phyloP scores from a whole-genome alignment of 176 grass and related monocot genomes.

The Bothriochloa decipiens region DNA sequence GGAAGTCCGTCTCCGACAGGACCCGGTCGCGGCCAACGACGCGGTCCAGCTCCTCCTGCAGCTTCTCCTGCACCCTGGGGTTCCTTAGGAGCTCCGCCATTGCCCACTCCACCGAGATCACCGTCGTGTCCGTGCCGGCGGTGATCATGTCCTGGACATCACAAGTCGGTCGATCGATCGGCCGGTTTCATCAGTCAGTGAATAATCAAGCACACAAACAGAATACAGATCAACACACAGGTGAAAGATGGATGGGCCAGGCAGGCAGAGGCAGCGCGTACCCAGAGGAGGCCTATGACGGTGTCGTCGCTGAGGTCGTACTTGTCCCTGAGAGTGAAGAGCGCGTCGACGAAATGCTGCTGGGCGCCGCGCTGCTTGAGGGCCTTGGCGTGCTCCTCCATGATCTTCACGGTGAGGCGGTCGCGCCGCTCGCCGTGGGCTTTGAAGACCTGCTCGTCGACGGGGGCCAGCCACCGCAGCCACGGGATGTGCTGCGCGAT shows the following conservation, averaged over 20 bases:
- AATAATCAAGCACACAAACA: neutral
- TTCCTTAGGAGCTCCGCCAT: slow-evolving; percentile 62
- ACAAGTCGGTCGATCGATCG: neutral
- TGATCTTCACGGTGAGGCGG: slow-evolving; percentile 59
- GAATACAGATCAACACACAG: too few species aligned
- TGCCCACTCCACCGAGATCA: slow-evolving; percentile 72
- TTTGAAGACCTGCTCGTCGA: slow-evolving; percentile 53
- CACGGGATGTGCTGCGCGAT: slow-evolving; percentile 56
- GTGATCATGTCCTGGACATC: slow-evolving; percentile 66
- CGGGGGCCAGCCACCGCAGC: slow-evolving; percentile 58
- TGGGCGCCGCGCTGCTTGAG: slow-evolving; percentile 54
- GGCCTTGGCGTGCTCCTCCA: slow-evolving; percentile 66
- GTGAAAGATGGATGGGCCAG: too few species aligned
- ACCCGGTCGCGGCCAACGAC: slow-evolving; percentile 47
- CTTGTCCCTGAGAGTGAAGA: slow-evolving; percentile 63
- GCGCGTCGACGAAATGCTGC: slow-evolving; percentile 72
- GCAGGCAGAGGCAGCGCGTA: too few species aligned
- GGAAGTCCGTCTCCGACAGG: slow-evolving; percentile 54
- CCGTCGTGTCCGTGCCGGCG: slow-evolving; percentile 72
- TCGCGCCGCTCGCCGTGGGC: slow-evolving; percentile 55
- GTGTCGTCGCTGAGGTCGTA: slow-evolving; percentile 77
- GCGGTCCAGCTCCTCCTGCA: slow-evolving; percentile 62
- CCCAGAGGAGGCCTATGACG: slow-evolving; percentile 76
- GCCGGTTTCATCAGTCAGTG: neutral
- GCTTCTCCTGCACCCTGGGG: slow-evolving; percentile 54